These are phyloP conservation scores for Penicillium concentricum DNA, from an alignment of 2,329 filamentous ascomycete species.

Conservation along the genomic window DNA sequence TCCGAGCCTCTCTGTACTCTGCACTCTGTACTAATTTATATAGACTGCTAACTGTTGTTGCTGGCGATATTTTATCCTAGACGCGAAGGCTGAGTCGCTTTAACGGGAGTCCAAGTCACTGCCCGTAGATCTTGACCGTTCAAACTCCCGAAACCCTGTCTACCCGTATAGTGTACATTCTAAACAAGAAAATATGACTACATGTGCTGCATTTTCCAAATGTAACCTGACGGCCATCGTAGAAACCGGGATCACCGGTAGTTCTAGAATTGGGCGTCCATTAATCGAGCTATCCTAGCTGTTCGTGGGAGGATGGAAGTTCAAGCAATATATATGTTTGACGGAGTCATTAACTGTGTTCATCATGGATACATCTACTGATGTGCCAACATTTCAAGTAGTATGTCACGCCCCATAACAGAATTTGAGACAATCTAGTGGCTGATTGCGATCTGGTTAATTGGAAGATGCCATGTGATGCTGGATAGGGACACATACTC, in stretches of 20 bases:
- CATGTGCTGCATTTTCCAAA: neutral
- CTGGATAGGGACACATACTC: neutral
- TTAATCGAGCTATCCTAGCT: neutral
- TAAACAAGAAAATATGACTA: neutral
- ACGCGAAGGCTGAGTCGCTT: neutral
- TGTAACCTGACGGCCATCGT: neutral
- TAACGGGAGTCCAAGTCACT: neutral
- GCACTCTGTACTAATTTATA: neutral
- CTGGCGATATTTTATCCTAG: neutral
- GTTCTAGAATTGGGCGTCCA: neutral
- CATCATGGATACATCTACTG: neutral
- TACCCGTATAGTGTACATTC: neutral
- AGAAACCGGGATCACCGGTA: neutral
- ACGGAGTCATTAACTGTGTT: neutral
- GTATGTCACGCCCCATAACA: neutral
- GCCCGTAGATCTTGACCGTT: neutral
- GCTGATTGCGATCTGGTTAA: neutral
- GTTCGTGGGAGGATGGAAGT: neutral
- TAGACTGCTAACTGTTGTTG: too few relatives aligned
- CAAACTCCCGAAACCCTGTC: neutral
- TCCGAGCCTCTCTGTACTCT: neutral
- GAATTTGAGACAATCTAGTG: neutral
- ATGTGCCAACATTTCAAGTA: neutral
- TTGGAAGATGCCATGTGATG: neutral
- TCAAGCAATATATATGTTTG: neutral